Evolutionary conservation across 192 early-diverging fungal species (phyloP).

Genomic region (Coemansia sp.): DNA sequence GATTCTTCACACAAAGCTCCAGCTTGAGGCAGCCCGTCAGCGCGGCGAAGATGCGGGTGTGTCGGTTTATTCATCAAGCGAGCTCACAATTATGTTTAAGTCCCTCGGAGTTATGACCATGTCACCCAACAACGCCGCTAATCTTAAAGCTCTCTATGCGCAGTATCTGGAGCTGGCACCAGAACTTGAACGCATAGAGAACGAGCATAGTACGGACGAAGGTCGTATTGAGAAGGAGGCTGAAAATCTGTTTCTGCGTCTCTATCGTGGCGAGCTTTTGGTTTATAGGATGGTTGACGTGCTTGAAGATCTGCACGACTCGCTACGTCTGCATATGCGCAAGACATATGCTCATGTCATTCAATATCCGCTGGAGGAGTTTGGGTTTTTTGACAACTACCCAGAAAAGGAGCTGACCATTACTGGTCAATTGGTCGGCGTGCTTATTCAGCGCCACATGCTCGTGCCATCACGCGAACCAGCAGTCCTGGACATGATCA

Average conservation of each 20-base stretch:
- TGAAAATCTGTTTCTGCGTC: conserved; percentile 47
- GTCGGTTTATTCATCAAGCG: conserved; percentile 30
- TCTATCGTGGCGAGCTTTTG: conserved; percentile 58
- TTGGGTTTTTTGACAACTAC: conserved; percentile 91
- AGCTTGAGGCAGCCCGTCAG: conserved; percentile 50
- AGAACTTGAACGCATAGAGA: conserved; percentile 41
- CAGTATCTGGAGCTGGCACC: conserved; percentile 44
- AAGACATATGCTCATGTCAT: conserved; percentile 89
- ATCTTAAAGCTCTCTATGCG: conserved; percentile 53
- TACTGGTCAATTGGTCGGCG: conserved; percentile 88
- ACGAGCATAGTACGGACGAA: conserved; percentile 39
- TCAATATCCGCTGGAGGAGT: conserved; percentile 94
- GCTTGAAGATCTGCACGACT: conserved; percentile 77
- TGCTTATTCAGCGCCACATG: conserved; percentile 84
- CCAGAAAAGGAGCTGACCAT: conserved; percentile 88
- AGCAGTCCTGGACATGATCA: conserved; percentile 85
- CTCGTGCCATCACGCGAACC: conserved; percentile 75
- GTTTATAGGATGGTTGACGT: conserved; percentile 84
- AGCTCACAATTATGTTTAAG: conserved; percentile 50
- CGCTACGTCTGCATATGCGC: conserved; percentile 68
- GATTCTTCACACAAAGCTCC: conserved; percentile 50
- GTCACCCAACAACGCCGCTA: conserved; percentile 52
- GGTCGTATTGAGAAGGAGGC: conserved; percentile 52
- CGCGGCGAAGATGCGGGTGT: conserved; percentile 43
- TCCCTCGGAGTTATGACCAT: conserved; percentile 30